These are phyloP conservation scores for Cutaneotrichosporon dermatis DNA, from an alignment of 1,284 basidiomycete genomes.

Conservation along the genomic window DNA sequence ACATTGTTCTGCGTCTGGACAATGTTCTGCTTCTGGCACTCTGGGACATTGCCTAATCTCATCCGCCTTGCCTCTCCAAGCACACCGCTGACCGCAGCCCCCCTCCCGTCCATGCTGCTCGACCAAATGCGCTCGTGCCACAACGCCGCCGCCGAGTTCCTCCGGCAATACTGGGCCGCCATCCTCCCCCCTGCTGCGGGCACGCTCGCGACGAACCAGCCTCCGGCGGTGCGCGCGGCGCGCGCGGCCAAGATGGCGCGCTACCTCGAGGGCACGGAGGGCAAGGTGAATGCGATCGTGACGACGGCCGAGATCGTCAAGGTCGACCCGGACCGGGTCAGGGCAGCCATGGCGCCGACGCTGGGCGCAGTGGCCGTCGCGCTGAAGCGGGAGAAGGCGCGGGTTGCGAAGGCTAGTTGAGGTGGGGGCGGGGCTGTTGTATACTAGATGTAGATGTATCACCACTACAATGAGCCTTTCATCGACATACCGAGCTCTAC, in stretches of 20 bases:
- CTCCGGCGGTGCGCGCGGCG: constrained; percentile 55
- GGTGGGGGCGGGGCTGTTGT: too few species aligned
- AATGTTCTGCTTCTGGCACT: too few species aligned
- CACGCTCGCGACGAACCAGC: constrained; percentile 49
- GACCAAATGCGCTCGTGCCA: constrained; percentile 81
- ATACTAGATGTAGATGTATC: too few species aligned
- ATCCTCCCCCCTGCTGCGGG: constrained; percentile 67
- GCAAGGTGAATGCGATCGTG: constrained; percentile 73
- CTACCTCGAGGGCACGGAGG: constrained; percentile 70
- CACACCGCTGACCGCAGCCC: constrained; percentile 54
- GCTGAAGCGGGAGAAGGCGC: constrained; percentile 39
- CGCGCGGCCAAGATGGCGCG: constrained; percentile 80
- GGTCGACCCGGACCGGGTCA: constrained; percentile 61
- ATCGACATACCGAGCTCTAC: too few species aligned
- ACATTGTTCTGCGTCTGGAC: too few species aligned
- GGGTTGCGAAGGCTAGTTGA: background rate
- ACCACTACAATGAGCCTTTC: too few species aligned
- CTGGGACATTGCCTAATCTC: too few species aligned
- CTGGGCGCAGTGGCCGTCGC: constrained; percentile 74
- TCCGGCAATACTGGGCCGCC: constrained; percentile 91
- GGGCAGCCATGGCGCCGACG: constrained; percentile 71
- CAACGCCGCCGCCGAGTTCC: constrained; percentile 88
- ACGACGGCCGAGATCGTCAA: constrained; percentile 60
- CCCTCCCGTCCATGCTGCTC: constrained; percentile 72
- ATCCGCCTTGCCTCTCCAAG: too few species aligned